Evolutionary conservation across 768 basidiomycete species (phyloP).

Genomic region (Leccinum aurantiacum): DNA sequence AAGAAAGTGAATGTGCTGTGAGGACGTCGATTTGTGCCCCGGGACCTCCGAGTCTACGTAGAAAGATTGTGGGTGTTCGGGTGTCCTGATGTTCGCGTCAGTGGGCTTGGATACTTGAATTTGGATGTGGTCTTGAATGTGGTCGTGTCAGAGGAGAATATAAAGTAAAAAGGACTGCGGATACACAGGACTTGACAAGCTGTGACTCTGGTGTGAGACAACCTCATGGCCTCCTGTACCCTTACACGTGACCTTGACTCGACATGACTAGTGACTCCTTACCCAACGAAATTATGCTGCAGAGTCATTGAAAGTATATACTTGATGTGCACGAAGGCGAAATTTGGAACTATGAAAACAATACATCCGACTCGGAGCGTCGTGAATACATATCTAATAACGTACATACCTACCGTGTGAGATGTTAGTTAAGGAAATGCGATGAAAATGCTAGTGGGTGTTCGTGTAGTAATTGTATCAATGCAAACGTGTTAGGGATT

Average conservation of each 20-base stretch:
- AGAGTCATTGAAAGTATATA: neutral
- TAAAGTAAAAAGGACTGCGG: slow-evolving; percentile 2
- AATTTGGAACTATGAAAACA: neutral
- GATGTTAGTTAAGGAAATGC: neutral
- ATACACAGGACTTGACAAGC: slow-evolving; percentile 5
- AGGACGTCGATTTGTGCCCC: neutral
- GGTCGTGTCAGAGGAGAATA: slow-evolving; percentile 1
- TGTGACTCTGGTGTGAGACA: slow-evolving; percentile 8
- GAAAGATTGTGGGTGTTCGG: neutral
- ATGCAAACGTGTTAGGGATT: neutral
- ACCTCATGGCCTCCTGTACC: neutral
- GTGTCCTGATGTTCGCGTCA: neutral
- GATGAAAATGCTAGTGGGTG: neutral
- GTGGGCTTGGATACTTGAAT: neutral
- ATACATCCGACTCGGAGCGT: neutral
- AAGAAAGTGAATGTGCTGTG: slow-evolving; percentile 9
- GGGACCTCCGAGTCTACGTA: neutral
- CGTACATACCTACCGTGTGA: neutral
- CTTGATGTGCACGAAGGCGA: neutral
- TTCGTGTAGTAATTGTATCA: neutral
- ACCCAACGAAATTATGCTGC: neutral
- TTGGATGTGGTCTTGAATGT: neutral
- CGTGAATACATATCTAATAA: slow-evolving; percentile 3
- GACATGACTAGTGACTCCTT: neutral
- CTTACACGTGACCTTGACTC: slow-evolving; percentile 15